Evolutionary conservation across 2,329 filamentous ascomycete species (phyloP).

Genomic region (Venturia oleaginea): DNA sequence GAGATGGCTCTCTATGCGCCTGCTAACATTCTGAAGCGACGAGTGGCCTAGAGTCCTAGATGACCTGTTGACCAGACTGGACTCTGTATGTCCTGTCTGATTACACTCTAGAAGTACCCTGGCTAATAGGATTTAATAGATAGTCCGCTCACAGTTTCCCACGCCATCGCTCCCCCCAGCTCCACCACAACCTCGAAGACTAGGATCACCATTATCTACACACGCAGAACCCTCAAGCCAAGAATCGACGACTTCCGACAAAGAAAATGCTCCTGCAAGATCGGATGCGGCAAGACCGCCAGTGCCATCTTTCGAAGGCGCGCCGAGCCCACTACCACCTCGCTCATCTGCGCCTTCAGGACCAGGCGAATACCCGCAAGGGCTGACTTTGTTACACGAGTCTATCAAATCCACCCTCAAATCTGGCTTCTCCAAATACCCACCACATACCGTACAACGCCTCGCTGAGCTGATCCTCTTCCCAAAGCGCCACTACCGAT

Average conservation of each 20-base stretch:
- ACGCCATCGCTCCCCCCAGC: conserved; percentile 50
- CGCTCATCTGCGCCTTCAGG: conserved; percentile 4
- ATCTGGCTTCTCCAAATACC: conserved; percentile 59
- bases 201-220: conserved; percentile 21
- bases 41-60: conserved; percentile 61
- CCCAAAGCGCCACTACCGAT: conserved; percentile 71
- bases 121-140: conserved; percentile 40
- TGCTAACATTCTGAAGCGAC: conserved; percentile 42
- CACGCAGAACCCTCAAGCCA: conserved; percentile 23
- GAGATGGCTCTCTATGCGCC: conserved; percentile 6
- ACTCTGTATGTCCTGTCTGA: conserved; percentile 41
- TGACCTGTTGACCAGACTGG: conserved; percentile 57
- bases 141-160: conserved; percentile 65
- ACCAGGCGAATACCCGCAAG: conserved; percentile 45
- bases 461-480: conserved; percentile 75
- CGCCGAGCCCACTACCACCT: neutral
- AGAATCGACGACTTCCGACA: conserved; percentile 51
- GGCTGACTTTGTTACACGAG: conserved; percentile 24
- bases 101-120: neutral
- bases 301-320: conserved; percentile 35
- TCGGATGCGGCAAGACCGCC: conserved; percentile 30
- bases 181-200: conserved; percentile 33
- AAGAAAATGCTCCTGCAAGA: conserved; percentile 55
- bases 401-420: conserved; percentile 44
- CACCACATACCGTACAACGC: conserved; percentile 88